Evolutionary conservation across 2,329 filamentous ascomycete genomes (phyloP).

Genomic region (Neofusicoccum sp.): DNA sequence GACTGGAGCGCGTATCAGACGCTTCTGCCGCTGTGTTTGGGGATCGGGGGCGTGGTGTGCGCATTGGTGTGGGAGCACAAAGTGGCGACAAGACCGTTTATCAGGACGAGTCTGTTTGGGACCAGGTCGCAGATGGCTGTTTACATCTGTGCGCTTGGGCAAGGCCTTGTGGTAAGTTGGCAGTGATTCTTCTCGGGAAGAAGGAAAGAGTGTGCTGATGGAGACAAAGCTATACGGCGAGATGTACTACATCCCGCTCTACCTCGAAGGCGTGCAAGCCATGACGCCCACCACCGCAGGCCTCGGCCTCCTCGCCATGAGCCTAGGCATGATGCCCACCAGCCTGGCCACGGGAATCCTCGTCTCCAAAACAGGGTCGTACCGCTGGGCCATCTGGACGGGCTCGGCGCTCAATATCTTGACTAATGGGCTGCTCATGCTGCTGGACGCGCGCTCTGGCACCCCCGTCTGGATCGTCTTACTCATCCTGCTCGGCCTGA

Average conservation of each 20-base stretch:
- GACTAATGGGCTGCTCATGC: constrained; percentile 59
- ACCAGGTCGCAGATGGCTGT: constrained; percentile 65
- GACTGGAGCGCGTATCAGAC: constrained; percentile 64
- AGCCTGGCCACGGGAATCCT: constrained; percentile 58
- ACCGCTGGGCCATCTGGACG: constrained; percentile 62
- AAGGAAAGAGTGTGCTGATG: too few species aligned
- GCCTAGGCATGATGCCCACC: constrained; percentile 64
- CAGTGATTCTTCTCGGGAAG: too few species aligned
- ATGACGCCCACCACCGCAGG: constrained; percentile 42
- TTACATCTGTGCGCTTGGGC: constrained; percentile 57
- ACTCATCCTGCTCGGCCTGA: constrained; percentile 61
- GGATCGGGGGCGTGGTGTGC: too few species aligned
- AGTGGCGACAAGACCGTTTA: too few species aligned
- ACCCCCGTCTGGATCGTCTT: constrained; percentile 62
- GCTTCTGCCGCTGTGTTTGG: too few species aligned
- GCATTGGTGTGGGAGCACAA: too few species aligned
- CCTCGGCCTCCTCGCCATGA: constrained; percentile 44
- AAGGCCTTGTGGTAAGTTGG: constrained; percentile 49
- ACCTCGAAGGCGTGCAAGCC: constrained; percentile 44
- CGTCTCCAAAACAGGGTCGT: constrained; percentile 60
- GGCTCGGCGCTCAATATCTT: constrained; percentile 65
- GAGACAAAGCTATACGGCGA: too few species aligned
- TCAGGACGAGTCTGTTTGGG: too few species aligned
- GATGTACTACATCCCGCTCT: constrained; percentile 47
- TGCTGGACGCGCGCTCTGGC: constrained; percentile 54